Base-by-base conservation (phyloP, 2,329 filamentous ascomycete genomes). In the Coleophoma eucalyptorum region DNA sequence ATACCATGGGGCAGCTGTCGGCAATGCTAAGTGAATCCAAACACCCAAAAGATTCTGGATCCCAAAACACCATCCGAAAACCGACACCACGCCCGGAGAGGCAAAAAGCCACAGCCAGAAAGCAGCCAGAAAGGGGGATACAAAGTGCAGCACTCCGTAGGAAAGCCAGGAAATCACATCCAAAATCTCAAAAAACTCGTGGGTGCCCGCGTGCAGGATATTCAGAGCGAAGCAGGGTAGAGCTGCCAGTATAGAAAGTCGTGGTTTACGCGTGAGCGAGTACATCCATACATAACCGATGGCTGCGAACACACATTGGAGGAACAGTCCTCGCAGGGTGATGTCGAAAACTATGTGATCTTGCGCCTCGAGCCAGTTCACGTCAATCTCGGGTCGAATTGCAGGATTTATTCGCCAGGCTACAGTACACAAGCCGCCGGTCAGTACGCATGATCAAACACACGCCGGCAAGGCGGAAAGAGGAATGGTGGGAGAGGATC, bases 1-100 rank as follows among this genome's bases (percentile, higher is more conserved):
- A 65, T 97, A 97, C 92, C 92, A 97, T 0, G 92, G 92, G 18
- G 92, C 90, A 26, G 92, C 93, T 72, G 91, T 96, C 1, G 92
- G 92, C 69, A 97, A 93, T 54, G 90, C 70, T 47, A 96, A 79
- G 72, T 96, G 91, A 55, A 94, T 91, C 26, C 87, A 83, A 53
- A 96, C 91, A 48, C 90, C 92, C 5, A 87, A 76, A 57, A 95
- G 81, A 71, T 90, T 93, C 83, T 96, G 90, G 78, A 93, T 96
- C 50, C 92, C 92, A 62, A 96, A 96, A 43, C 85, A 83, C 62
- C 87, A 86, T 15, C 90, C 90, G 64, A 93, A 97, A 16, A 90
- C 84, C 3, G 91, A 90, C 0, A 89, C 80, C 0, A 88, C 90
- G 51, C 89, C 89, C 1, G 92, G 92, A 0, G 92, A 87, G 7